Evolutionary conservation across 2,329 filamentous ascomycete genomes (phyloP).

Genomic region (Amphichorda felina): DNA sequence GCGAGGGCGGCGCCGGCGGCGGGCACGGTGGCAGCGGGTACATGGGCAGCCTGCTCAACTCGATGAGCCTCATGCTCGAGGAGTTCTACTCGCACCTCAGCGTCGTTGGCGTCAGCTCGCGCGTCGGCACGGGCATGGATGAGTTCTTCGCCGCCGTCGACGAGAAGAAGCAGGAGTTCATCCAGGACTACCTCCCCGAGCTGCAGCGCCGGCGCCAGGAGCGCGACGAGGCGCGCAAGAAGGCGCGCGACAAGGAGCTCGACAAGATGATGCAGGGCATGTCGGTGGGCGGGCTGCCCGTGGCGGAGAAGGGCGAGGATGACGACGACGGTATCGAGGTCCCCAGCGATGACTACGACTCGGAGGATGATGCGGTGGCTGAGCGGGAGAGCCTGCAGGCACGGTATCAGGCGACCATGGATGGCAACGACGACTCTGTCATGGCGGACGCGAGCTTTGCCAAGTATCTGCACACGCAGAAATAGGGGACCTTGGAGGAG

Average conservation of each 20-base stretch:
- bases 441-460: conserved; percentile 49
- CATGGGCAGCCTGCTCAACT: conserved; percentile 91
- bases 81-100: conserved; percentile 94
- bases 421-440: conserved; percentile 39
- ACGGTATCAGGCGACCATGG: conserved; percentile 66
- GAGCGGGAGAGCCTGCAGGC: conserved; percentile 54
- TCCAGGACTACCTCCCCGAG: conserved; percentile 83
- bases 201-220: conserved; percentile 67
- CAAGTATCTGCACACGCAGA: conserved; percentile 42
- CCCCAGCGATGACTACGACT: conserved; percentile 47
- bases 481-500: conserved; percentile 7
- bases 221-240: conserved; percentile 63
- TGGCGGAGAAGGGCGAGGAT: conserved; percentile 22
- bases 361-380: conserved; percentile 46
- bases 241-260: conserved; percentile 66
- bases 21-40: conserved; percentile 74
- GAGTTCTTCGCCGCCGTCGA: conserved; percentile 88
- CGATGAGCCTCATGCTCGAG: conserved; percentile 94
- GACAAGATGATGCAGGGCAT: conserved; percentile 94
- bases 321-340: conserved; percentile 37
- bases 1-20: conserved; percentile 62
- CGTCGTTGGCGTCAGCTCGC: conserved; percentile 85
- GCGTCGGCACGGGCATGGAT: conserved; percentile 83
- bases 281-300: conserved; percentile 29
- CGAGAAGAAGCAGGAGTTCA: conserved; percentile 79